Base-by-base conservation (phyloP, 768 basidiomycete genomes). In the Bullera alba region DNA sequence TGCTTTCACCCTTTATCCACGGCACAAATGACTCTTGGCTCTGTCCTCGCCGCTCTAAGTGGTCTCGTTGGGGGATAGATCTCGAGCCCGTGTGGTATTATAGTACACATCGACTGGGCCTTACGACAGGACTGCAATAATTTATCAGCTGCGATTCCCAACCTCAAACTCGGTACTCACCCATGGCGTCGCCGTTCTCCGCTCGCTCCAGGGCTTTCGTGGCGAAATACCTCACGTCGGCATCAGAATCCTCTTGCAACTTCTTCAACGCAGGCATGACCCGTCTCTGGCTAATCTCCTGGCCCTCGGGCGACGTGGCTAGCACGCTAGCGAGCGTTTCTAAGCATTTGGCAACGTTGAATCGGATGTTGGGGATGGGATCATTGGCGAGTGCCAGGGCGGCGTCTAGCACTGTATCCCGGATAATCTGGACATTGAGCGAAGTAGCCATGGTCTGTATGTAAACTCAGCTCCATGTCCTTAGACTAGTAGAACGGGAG, bases 361-460 rank as follows among this genome's bases (percentile, higher is more conserved):
- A 99, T 30, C 95, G 87, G 72, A 99, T 97, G 74, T 99, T 99
- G 47, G 95, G 95, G 69, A 99, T 97, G 10, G 87, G 83, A 70
- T 99, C 95, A 45, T 78, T 77, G 15, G 87, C 83, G 38, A 99
- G 81, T 51, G 83, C 79, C 50, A 93, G 75, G 43, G 97, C 80
- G 32, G 86, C 84, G 21, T 83, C 82, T 54, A 96, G 81, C 62
- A 97, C 85, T 2, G 62, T 62, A 42, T 84, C 79, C 27, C 81
- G 81, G 58, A 96, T 80, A 58, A 89, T 88, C 42, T 89, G 82
- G 56, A 87, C 73, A 56, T 80, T 86, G 61, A 99, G 77, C 14
- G 88, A 86, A 0, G 95, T 88, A 5, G 88, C 83, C 64, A 99
- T 93, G n/a, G 88, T 92, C 93, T 97, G 56, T n/a, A n/a, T 22